Evolutionary conservation across 2,329 filamentous ascomycete species (phyloP).

Genomic region (Talaromyces sp.): DNA sequence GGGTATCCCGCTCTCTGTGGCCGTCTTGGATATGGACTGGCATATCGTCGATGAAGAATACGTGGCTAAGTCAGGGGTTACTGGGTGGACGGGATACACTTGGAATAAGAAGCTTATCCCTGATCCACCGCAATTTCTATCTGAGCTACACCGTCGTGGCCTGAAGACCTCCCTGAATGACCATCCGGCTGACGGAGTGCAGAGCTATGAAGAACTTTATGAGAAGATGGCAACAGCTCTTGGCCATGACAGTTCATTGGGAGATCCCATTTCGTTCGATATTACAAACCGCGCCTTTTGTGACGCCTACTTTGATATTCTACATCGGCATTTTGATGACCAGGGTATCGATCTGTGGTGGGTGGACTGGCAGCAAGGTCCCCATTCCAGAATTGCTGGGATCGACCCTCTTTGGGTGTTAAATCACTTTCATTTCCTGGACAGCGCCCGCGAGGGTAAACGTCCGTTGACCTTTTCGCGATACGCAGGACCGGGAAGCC

Average conservation of each 20-base stretch:
- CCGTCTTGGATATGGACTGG: slow-evolving; percentile 67
- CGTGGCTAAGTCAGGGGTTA: slow-evolving; percentile 36
- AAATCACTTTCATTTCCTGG: slow-evolving; percentile 64
- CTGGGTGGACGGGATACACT: slow-evolving; percentile 63
- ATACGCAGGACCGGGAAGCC: slow-evolving; percentile 62
- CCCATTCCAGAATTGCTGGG: slow-evolving; percentile 54
- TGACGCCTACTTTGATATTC: slow-evolving; percentile 58
- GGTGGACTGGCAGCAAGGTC: slow-evolving; percentile 67
- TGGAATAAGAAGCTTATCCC: slow-evolving; percentile 62
- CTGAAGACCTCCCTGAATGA: slow-evolving; percentile 61
- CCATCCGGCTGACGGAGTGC: slow-evolving; percentile 61
- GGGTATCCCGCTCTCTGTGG: slow-evolving; percentile 58
- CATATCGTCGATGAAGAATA: slow-evolving; percentile 54
- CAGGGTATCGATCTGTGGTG: slow-evolving; percentile 64
- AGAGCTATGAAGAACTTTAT: slow-evolving; percentile 58
- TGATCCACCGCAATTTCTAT: slow-evolving; percentile 53
- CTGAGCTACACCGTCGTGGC: slow-evolving; percentile 52
- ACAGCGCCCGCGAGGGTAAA: slow-evolving; percentile 44
- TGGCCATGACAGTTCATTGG: slow-evolving; percentile 50
- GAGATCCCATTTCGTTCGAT: slow-evolving; percentile 58
- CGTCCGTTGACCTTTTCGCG: slow-evolving; percentile 58
- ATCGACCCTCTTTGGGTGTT: slow-evolving; percentile 65
- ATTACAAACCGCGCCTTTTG: slow-evolving; percentile 55
- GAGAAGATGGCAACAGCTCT: slow-evolving; percentile 54
- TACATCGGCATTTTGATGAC: slow-evolving; percentile 57